Evolutionary conservation across 2,329 filamentous ascomycete genomes (phyloP).

Genomic region (Fusarium hainanense): DNA sequence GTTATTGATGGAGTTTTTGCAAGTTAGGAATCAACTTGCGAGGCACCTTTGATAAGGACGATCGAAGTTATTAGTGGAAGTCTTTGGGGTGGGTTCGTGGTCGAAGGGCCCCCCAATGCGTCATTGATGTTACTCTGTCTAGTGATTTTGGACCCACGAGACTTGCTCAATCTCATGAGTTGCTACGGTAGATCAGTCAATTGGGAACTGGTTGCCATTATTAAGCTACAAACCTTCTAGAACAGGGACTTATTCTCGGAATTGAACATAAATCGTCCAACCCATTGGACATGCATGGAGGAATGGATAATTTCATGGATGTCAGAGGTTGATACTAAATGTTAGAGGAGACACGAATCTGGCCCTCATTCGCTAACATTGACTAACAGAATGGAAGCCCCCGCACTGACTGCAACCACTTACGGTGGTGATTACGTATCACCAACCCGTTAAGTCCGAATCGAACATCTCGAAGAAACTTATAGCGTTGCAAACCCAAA

Average conservation of each 20-base stretch:
- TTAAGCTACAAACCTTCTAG: not conserved
- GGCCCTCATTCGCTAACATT: not conserved
- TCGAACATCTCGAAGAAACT: not conserved
- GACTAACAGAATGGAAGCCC: not conserved
- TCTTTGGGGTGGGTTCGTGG: not conserved
- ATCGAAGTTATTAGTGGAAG: not conserved
- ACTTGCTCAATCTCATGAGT: no score
- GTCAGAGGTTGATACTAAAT: not conserved
- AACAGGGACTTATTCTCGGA: not conserved
- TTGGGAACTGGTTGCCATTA: not conserved
- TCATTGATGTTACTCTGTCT: not conserved
- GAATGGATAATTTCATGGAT: no score
- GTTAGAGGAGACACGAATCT: not conserved
- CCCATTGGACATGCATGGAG: not conserved
- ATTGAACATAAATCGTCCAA: no score
- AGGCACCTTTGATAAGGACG: not conserved
- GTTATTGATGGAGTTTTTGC: not conserved
- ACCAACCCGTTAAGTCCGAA: constrained; percentile 13
- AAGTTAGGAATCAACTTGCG: not conserved
- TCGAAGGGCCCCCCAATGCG: not conserved
- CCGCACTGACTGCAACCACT: not conserved
- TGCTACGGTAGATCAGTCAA: no score
- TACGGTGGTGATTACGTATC: constrained; percentile 1
- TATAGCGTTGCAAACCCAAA: not conserved
- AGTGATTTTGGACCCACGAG: no score